A percentile compares a stretch with the other conserved stretches of the same genome.
Conservation (phyloP, 495 filamentous ascomycete genomes). For the Trichoderma virens region DNA sequence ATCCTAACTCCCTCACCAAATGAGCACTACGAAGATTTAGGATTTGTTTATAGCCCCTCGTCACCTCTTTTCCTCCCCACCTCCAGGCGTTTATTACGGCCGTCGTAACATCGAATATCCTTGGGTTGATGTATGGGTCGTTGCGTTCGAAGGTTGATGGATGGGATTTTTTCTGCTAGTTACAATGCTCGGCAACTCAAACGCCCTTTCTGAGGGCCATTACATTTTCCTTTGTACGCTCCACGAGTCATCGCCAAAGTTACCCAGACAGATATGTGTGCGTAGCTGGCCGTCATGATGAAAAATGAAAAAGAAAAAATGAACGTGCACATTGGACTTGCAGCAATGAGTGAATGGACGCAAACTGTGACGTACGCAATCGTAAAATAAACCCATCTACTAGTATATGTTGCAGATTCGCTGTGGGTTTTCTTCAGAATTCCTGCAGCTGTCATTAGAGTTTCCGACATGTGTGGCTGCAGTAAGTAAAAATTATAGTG, state of each 20-base stretch:
- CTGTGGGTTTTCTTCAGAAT: too few species aligned
- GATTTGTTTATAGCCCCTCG: conserved; percentile 6
- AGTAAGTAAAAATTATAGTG: too few species aligned
- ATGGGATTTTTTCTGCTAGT: neutral
- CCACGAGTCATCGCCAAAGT: neutral
- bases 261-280: neutral
- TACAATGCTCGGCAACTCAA: neutral
- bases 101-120: conserved; percentile 7
- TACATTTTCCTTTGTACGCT: neutral
- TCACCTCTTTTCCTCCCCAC: neutral
- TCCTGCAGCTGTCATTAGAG: too few species aligned
- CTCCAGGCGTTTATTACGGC: conserved; percentile 1
- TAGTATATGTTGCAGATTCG: too few species aligned
- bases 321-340: neutral
- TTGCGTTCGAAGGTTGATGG: conserved; percentile 6
- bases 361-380: neutral
- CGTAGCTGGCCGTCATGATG: neutral
- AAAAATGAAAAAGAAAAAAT: conserved; percentile 4
- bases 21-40: conserved; percentile 2
- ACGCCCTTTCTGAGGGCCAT: neutral
- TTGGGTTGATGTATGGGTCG: conserved; percentile 9
- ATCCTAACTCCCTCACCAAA: neutral
- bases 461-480: too few species aligned
- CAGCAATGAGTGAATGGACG: neutral
- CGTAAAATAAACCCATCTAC: neutral